Percentiles rank a stretch among this genome's conserved stretches.
Conservation (phyloP, 73 alveolate genomes). For the Tetrahymena thermophila region DNA sequence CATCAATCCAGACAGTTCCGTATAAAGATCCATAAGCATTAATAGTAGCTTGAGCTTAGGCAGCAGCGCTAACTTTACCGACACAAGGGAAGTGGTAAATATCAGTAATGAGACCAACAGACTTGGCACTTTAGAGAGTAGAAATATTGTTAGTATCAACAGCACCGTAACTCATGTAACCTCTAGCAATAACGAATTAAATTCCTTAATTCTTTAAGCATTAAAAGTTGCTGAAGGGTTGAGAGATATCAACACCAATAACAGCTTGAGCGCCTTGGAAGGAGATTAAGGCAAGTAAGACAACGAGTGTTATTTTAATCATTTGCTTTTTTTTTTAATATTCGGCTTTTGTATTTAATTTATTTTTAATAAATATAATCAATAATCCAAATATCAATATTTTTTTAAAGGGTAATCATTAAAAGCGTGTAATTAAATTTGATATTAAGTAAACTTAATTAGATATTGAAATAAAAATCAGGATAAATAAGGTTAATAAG, state of each 20-base stretch:
- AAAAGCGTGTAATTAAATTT: not conserved
- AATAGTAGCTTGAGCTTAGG: slow-evolving; percentile 36
- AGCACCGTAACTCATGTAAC: slow-evolving; percentile 65
- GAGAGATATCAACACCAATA: slow-evolving; percentile 30
- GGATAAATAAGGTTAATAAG: not conserved
- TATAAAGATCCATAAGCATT: slow-evolving; percentile 35
- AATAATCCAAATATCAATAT: not conserved
- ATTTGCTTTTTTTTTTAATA: not conserved
- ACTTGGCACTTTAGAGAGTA: slow-evolving; percentile 53
- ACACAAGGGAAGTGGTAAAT: slow-evolving; percentile 73
- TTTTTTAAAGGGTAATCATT: not conserved
- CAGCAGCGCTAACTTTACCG: slow-evolving; percentile 24
- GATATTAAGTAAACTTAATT: not conserved
- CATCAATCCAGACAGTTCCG: slow-evolving; percentile 74
- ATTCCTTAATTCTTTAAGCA: slow-evolving; percentile 53
- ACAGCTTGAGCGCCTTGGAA: slow-evolving; percentile 16
- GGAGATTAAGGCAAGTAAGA: not conserved
- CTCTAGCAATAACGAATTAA: slow-evolving; percentile 61
- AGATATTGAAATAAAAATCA: not conserved
- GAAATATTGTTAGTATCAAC: slow-evolving; percentile 52
- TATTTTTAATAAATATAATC: no score
- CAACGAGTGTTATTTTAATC: not conserved
- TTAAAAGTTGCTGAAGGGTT: slow-evolving; percentile 30
- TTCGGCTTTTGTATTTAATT: not conserved
- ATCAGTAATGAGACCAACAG: slow-evolving; percentile 71